Conservation (phyloP, 108 stramenopile species). For the Conticribra weissflogii region DNA sequence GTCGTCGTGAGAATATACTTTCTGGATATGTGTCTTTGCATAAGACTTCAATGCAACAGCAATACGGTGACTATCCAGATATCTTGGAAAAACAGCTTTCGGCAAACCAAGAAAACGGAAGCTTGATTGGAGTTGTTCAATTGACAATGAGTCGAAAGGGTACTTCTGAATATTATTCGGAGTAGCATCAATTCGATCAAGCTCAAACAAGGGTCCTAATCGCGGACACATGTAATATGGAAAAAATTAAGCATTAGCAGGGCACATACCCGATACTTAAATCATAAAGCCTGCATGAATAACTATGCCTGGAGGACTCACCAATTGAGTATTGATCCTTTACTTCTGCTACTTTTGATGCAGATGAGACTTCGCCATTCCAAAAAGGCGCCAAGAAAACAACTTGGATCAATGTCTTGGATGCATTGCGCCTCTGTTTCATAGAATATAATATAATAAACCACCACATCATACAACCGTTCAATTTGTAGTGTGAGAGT, state of each 20-base stretch:
- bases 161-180: slow-evolving; percentile 71
- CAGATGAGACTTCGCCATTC: slow-evolving; percentile 44
- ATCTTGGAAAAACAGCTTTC: slow-evolving; percentile 71
- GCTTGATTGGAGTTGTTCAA: slow-evolving; percentile 57
- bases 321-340: slow-evolving; percentile 28
- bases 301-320: not conserved
- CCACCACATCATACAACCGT: not conserved
- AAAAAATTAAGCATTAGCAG: slow-evolving; percentile 14
- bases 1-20: slow-evolving; percentile 31
- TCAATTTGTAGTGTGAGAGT: not conserved
- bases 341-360: slow-evolving; percentile 23
- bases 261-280: too few relatives aligned
- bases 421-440: slow-evolving; percentile 39
- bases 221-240: slow-evolving; percentile 15
- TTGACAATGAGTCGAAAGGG: slow-evolving; percentile 68
- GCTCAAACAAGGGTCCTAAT: slow-evolving; percentile 57
- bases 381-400: slow-evolving; percentile 84
- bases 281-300: too few relatives aligned
- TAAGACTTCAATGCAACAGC: slow-evolving; percentile 79
- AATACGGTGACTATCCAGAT: slow-evolving; percentile 80
- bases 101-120: slow-evolving; percentile 82
- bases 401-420: slow-evolving; percentile 69
- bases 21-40: slow-evolving; percentile 58
- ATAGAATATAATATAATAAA: not conserved
- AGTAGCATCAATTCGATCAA: slow-evolving; percentile 78